Evolutionary conservation across 176 grass and related monocot species (phyloP), one percentile per base, ranked within the genome.

Genomic region (Zoysia japonica): DNA sequence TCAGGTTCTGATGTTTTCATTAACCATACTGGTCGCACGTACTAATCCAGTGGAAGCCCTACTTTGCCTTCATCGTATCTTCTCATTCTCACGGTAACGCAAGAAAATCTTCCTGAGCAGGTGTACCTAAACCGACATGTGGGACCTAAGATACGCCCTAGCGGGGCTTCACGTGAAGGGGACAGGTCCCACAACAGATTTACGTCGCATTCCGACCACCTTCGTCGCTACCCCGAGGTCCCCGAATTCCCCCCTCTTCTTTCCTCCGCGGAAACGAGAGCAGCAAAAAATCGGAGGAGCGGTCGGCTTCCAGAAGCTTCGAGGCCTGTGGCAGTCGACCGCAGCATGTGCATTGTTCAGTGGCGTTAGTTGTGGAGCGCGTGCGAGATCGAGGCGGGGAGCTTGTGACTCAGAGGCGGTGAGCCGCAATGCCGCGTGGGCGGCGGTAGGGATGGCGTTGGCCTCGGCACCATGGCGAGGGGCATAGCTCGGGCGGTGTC

Each of bases 381-480:
- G 59, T 39, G 60, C 66, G 72, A 81, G 82, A 82, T 89, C 44
- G 78, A 85, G 47, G 54, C 70, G 12, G 46, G 55, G 82, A 70
- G 59, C 41, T 65, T 76, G 36, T 72, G 59, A 60, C 72, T 81
- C 78, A 57, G 71, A 48, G 72, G 46, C 28, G 51, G 66, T 39
- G 9, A 39, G 52, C 67, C 75, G 79, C 65, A 87, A 85, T 86
- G 85, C 79, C 84, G 72, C 72, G 82, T 63, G 47, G 80, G 67
- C 70, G 76, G 70, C 56, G 72, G 72, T 57, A 79, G 78, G 71
- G 89, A 90, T 85, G 92, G 88, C 74, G 71, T 80, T 39, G 42
- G 54, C 40, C 60, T 67, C 28, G 79, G 82, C 65, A 69, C 55
- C 36, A 94, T 92, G 90, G 86, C 89, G 62, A 90, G 92, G 88